These are phyloP conservation scores for Stephania yunnanensis DNA, from an alignment of 164 flowering plant species.

Conservation along the genomic window DNA sequence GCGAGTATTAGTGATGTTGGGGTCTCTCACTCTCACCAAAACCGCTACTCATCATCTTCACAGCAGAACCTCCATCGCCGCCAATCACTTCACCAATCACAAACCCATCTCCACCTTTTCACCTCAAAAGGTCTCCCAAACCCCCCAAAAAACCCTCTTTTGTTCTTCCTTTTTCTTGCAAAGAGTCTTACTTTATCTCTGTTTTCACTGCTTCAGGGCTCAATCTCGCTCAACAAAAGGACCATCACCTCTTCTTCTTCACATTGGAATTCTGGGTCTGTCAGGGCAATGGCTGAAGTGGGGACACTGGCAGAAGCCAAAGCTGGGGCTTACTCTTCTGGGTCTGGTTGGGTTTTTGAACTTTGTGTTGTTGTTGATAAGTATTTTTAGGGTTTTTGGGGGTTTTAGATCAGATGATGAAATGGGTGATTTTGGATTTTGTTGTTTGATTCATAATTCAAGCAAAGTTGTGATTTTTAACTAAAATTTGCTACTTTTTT, in stretches of 20 bases:
- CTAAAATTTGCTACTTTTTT: neutral
- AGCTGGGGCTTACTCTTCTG: constrained; percentile 10
- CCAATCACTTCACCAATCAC: constrained; percentile 6
- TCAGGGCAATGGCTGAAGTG: constrained; percentile 30
- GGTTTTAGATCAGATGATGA: neutral
- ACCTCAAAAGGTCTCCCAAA: constrained; percentile 3
- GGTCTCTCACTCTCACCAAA: constrained; percentile 2
- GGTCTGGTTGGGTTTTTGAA: constrained; percentile 17
- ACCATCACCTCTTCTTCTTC: constrained; percentile 10
- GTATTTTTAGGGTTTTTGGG: neutral
- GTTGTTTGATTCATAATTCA: neutral
- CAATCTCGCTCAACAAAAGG: constrained; percentile 6
- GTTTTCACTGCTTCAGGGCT: constrained; percentile 7
- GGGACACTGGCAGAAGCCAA: constrained; percentile 19
- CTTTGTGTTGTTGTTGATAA: neutral
- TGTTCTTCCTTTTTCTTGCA: no score
- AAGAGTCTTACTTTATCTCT: neutral
- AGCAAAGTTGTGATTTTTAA: neutral
- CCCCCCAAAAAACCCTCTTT: neutral
- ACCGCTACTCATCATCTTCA: neutral
- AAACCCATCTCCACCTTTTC: neutral
- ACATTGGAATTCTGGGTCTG: constrained; percentile 10
- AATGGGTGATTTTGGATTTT: neutral
- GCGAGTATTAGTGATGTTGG: neutral
- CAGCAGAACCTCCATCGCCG: neutral